Evolutionary conservation across 164 flowering plant species (phyloP).

Genomic region (Tetracentron sinense): DNA sequence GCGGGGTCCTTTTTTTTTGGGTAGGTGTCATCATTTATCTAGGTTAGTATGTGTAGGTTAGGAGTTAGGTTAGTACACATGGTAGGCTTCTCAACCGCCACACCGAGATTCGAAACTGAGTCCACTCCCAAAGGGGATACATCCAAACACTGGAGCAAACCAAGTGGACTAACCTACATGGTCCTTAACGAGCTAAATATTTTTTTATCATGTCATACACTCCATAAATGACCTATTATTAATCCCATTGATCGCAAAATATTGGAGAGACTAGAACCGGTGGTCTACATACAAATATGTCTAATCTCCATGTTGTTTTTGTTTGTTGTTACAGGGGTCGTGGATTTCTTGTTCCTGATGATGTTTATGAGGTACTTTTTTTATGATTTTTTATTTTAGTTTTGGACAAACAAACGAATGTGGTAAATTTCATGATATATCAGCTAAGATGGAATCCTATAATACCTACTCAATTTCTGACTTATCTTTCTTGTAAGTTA

Average conservation of each 20-base stretch:
- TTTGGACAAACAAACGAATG: not conserved
- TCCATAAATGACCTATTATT: too few species aligned
- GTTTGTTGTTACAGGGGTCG: conserved; percentile 49
- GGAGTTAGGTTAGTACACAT: too few species aligned
- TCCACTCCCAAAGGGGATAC: too few species aligned
- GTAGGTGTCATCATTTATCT: not conserved
- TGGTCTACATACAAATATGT: not conserved
- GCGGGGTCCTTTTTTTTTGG: not conserved
- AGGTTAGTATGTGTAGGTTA: too few species aligned
- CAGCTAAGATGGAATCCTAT: not conserved
- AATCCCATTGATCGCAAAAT: not conserved
- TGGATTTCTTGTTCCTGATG: conserved; percentile 65
- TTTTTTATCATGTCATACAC: too few species aligned
- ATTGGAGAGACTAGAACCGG: not conserved
- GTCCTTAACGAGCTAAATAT: too few species aligned
- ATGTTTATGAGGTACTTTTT: conserved; percentile 57
- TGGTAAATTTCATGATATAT: not conserved
- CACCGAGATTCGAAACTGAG: too few species aligned
- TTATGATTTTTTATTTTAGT: not conserved
- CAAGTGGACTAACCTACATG: too few species aligned
- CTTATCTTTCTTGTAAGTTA: not conserved
- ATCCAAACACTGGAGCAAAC: too few species aligned
- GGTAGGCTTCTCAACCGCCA: too few species aligned
- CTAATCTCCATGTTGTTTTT: not conserved
- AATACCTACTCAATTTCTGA: not conserved